A percentile compares a stretch with the other conserved stretches of the same genome.
Conservation (phyloP, 441 rosid genomes). For the Adansonia rubrostipa region DNA sequence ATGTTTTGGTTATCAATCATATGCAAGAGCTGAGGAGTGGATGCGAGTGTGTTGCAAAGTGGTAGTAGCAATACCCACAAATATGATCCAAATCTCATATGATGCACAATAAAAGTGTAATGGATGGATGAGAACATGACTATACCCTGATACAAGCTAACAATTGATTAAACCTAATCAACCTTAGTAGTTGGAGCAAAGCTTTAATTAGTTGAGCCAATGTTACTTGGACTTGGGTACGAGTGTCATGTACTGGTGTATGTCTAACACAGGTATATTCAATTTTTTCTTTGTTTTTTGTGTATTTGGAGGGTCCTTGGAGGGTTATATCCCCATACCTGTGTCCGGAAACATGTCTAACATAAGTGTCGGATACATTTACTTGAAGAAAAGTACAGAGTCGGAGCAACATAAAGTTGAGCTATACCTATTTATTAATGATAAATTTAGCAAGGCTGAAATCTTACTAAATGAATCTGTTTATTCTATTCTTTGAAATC, state of each 20-base stretch:
- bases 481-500: background rate
- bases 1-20: background rate
- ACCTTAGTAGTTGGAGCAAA: slow-evolving; percentile 1
- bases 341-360: too few relatives aligned
- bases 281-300: too few relatives aligned
- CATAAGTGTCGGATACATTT: too few relatives aligned
- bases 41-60: background rate
- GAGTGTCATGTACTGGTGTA: too few relatives aligned
- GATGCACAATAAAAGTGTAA: background rate
- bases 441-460: slow-evolving; percentile 11
- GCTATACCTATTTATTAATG: background rate
- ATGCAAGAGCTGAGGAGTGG: background rate
- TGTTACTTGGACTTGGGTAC: too few relatives aligned
- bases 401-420: too few relatives aligned
- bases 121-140: background rate
- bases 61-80: background rate
- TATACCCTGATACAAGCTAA: background rate
- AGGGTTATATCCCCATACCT: too few relatives aligned
- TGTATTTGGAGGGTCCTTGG: too few relatives aligned
- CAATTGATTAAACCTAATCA: background rate
- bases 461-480: slow-evolving; percentile 5
- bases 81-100: background rate
- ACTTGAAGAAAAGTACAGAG: too few relatives aligned
- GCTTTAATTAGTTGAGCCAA: background rate
- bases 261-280: too few relatives aligned